Evolutionary conservation across 768 basidiomycete genomes (phyloP).

Genomic region (Gymnopilus dilepis): DNA sequence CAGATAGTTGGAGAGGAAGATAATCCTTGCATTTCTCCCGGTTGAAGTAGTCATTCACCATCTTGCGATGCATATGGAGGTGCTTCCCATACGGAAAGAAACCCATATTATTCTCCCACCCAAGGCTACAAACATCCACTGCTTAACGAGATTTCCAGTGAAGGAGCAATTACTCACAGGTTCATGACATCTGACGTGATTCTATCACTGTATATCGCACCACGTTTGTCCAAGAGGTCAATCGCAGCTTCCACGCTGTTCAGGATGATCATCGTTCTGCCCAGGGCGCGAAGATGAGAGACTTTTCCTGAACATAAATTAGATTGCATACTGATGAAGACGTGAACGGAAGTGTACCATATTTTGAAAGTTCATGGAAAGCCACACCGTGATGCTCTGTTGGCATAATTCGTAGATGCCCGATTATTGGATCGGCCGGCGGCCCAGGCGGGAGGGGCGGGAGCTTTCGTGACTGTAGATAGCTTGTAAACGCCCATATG

Average conservation of each 20-base stretch:
- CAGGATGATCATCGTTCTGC: conserved; percentile 57
- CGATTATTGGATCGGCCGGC: too few species aligned
- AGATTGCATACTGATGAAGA: too few species aligned
- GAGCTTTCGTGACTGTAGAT: too few species aligned
- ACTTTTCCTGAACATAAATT: conserved; percentile 35
- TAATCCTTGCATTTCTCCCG: conserved; percentile 43
- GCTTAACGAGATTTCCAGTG: too few species aligned
- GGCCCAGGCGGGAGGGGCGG: too few species aligned
- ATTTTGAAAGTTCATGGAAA: too few species aligned
- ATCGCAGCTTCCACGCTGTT: conserved; percentile 51
- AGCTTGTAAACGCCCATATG: too few species aligned
- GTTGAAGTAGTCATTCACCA: conserved; percentile 50
- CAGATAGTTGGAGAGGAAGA: conserved; percentile 41
- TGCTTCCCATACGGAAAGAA: conserved; percentile 54
- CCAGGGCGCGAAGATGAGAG: conserved; percentile 56
- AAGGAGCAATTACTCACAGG: conserved; percentile 18
- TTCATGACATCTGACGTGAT: conserved; percentile 31
- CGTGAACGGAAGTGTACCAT: too few species aligned
- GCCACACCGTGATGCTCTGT: too few species aligned
- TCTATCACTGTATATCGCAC: conserved; percentile 63
- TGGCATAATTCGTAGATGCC: too few species aligned
- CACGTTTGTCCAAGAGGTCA: conserved; percentile 66
- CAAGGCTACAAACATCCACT: too few species aligned
- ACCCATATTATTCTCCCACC: conserved; percentile 54
- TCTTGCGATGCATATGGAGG: conserved; percentile 49